A percentile compares a stretch with the other conserved stretches of the same genome.
phyloP scores from a whole-genome alignment of 2,329 filamentous ascomycete genomes.

The Xylaria sp. region DNA sequence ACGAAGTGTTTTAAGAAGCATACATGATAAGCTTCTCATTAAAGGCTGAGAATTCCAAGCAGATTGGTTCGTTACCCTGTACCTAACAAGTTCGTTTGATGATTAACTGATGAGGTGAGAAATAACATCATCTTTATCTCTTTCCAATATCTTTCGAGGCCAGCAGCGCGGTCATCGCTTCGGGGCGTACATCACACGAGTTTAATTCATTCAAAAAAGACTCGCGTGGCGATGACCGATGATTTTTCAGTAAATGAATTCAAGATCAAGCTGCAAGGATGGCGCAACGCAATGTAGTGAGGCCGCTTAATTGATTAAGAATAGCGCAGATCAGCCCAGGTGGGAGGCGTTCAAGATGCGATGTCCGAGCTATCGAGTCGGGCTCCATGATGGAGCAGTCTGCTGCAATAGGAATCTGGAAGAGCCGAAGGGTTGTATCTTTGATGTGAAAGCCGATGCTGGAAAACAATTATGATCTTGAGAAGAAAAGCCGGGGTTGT shows the following conservation, averaged over 20 bases:
- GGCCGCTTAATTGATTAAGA: constrained; percentile 24
- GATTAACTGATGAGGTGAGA: no score
- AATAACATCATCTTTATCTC: no score
- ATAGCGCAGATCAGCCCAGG: constrained; percentile 27
- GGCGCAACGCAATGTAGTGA: constrained; percentile 26
- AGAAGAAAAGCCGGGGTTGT: constrained; percentile 12
- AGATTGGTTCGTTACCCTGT: no score
- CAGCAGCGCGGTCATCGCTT: constrained; percentile 28
- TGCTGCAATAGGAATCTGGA: constrained; percentile 4
- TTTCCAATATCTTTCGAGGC: neutral
- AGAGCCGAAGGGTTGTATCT: constrained; percentile 13
- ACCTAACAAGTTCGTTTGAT: no score
- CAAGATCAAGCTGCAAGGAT: constrained; percentile 25
- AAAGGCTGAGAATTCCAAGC: no score
- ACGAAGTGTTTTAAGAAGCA: no score
- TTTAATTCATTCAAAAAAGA: constrained; percentile 29
- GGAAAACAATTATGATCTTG: constrained; percentile 15
- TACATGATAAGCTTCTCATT: no score
- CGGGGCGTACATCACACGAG: constrained; percentile 31
- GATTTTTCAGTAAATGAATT: constrained; percentile 22
- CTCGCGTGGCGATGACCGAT: constrained; percentile 21
- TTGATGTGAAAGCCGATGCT: constrained; percentile 8
- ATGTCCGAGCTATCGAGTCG: constrained; percentile 23
- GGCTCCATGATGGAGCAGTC: constrained; percentile 18
- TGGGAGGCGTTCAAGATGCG: constrained; percentile 29